Percentiles rank a stretch among this genome's conserved stretches.
Conservation (phyloP, 2,329 filamentous ascomycete species). For the Exophiala xenobiotica region DNA sequence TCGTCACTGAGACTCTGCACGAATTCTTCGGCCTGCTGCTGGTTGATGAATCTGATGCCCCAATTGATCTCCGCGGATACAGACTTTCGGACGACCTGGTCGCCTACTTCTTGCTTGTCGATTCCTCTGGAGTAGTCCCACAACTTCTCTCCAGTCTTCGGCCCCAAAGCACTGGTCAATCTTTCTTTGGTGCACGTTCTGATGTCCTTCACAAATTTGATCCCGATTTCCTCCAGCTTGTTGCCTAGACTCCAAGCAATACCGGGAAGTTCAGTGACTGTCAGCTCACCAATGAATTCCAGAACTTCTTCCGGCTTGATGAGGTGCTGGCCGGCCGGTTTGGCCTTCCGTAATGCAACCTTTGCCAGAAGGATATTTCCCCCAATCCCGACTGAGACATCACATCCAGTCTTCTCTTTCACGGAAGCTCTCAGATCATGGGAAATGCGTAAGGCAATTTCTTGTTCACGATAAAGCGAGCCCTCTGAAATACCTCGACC, state of each 20-base stretch:
- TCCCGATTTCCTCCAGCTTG: conserved; percentile 82
- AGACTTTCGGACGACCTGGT: conserved; percentile 82
- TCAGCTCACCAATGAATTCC: conserved; percentile 72
- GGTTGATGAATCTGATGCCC: conserved; percentile 92
- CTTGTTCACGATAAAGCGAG: conserved; percentile 73
- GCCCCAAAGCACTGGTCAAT: conserved; percentile 71
- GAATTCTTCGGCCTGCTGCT: conserved; percentile 92
- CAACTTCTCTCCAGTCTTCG: conserved; percentile 88
- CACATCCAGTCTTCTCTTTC: conserved; percentile 73
- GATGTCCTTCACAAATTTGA: conserved; percentile 80
- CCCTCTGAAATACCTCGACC: conserved; percentile 65
- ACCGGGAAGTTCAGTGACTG: conserved; percentile 79
- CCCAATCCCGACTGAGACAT: conserved; percentile 90
- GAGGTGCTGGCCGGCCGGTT: conserved; percentile 89
- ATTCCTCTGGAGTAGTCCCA: conserved; percentile 90
- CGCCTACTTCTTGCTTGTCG: conserved; percentile 80
- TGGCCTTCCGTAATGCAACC: conserved; percentile 83
- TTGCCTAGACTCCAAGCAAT: conserved; percentile 87
- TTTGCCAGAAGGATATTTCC: conserved; percentile 89
- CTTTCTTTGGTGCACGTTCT: conserved; percentile 73
- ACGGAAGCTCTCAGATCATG: conserved; percentile 65
- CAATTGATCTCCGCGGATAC: conserved; percentile 97
- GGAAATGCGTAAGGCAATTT: conserved; percentile 72
- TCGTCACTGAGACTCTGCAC: conserved; percentile 81
- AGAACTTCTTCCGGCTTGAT: conserved; percentile 78